These are phyloP conservation scores for Candida ponderosae DNA, from an alignment of 805 yeast genomes.

Conservation along the genomic window DNA sequence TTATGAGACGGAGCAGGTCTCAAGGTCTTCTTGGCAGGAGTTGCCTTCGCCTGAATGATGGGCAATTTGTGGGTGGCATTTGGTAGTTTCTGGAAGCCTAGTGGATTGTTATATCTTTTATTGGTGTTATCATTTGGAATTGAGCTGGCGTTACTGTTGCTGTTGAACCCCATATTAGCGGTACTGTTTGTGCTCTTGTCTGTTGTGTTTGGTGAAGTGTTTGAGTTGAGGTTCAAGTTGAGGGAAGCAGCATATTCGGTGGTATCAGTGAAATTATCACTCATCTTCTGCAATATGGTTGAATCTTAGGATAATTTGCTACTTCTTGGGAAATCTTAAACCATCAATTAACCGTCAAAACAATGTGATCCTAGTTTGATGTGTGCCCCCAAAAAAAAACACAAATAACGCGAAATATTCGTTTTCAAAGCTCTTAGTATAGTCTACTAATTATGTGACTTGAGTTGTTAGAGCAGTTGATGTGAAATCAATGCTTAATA, in stretches of 20 bases:
- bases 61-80: not conserved
- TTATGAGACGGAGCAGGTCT: not conserved
- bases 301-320: no score
- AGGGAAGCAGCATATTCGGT: conserved; percentile 17
- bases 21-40: not conserved
- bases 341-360: no score
- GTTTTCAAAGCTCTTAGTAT: no score
- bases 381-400: no score
- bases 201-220: not conserved
- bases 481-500: no score
- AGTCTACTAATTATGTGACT: no score
- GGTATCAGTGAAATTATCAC: conserved; percentile 22
- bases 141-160: not conserved
- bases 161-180: not conserved
- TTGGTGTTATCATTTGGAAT: not conserved
- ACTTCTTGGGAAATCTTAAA: no score
- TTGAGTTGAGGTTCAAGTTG: conserved; percentile 4
- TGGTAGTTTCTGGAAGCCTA: not conserved
- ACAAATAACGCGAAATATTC: no score
- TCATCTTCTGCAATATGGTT: no score
- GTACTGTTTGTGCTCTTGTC: not conserved
- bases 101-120: not conserved
- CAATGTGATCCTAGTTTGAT: no score
- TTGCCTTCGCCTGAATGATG: not conserved
- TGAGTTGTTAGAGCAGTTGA: no score